Base-by-base conservation (phyloP, 495 filamentous ascomycete species). In the Geoglossum glabrum region DNA sequence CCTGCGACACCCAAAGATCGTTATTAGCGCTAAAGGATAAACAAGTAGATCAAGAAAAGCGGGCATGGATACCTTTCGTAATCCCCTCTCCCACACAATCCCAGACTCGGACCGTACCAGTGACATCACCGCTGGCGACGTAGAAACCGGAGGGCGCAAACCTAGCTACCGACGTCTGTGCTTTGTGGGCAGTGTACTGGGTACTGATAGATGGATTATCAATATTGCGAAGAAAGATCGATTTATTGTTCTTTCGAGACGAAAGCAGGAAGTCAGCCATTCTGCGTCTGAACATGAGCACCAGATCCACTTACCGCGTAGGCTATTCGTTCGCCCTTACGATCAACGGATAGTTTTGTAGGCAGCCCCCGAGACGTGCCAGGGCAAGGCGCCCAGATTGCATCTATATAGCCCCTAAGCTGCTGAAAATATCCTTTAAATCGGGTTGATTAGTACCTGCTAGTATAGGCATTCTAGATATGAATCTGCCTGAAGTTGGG, bases 91-190 rank as follows among this genome's bases (percentile, higher is more conserved):
- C 82, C 38, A 76, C 72, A 52, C 77, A 73, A 66, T 96, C 88
- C 92, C 92, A 98, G 11, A 98, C 86, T 56, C 85, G 76, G 40
- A 97, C 86, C 47, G 76, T 78, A 52, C 92, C 92, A 1, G 81
- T 79, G 1, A 81, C 77, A 72, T 98, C 92, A 58, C 90, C 92
- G 59, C 85, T 90, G n/a, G 93, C 92, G 59, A 97, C 79, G 61
- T 90, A 96, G 74, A 85, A 97, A 43, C 93, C 92, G 10, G 86
- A 94, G 1, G 92, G 92, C 4, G 93, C 82, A 72, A 98, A 96
- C 43, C 86, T 86, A 46, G 93, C 92, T 59, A 97, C 89, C 6
- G 87, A 95, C 0, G 89, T 90, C 55, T 79, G 78, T 33, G 83
- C 73, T 27, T 87, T 95, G 71, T 98, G 92, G 63, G 81, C 79